Evolutionary conservation across 805 yeast species (phyloP).

Genomic region (Lipomyces yamadae): DNA sequence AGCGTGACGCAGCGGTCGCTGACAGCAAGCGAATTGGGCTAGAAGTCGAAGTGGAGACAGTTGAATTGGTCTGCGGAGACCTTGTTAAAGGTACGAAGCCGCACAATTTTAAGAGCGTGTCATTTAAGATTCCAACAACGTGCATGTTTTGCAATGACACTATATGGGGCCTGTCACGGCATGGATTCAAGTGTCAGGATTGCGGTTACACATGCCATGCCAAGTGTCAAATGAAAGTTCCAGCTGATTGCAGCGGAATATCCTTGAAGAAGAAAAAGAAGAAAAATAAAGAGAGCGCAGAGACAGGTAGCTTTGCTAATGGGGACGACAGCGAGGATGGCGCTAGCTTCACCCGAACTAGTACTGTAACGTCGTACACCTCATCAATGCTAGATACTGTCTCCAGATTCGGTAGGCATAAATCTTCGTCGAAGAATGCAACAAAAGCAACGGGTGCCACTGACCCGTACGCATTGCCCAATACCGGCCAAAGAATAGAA

Average conservation of each 20-base stretch:
- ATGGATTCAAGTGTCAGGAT: slow-evolving; percentile 38
- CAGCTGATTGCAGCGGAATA: slow-evolving; percentile 52
- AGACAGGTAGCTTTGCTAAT: slow-evolving; percentile 7
- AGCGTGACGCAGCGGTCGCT: slow-evolving; percentile 68
- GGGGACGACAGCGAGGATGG: slow-evolving; percentile 22
- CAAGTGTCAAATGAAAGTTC: slow-evolving; percentile 44
- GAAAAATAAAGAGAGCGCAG: slow-evolving; percentile 15
- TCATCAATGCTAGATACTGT: slow-evolving; percentile 30
- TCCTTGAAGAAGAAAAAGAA: slow-evolving; percentile 30
- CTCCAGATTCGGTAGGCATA: slow-evolving; percentile 28
- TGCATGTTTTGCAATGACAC: slow-evolving; percentile 38
- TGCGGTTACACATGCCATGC: slow-evolving; percentile 40
- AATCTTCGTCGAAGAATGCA: slow-evolving; percentile 22
- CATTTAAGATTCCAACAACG: slow-evolving; percentile 40
- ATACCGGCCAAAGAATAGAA: slow-evolving; percentile 18
- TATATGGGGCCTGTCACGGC: slow-evolving; percentile 40
- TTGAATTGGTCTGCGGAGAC: slow-evolving; percentile 79
- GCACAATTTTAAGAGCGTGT: slow-evolving; percentile 39
- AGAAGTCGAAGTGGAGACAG: slow-evolving; percentile 89
- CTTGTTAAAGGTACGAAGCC: slow-evolving; percentile 55
- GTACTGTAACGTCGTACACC: slow-evolving; percentile 27
- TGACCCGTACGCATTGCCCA: slow-evolving; percentile 26
- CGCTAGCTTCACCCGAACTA: slow-evolving; percentile 4
- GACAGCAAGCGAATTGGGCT: slow-evolving; percentile 75
- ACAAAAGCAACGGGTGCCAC: slow-evolving; percentile 9